These are phyloP conservation scores for Chrysoporthe cubensis DNA, from an alignment of 2,329 filamentous ascomycete species.

Conservation along the genomic window DNA sequence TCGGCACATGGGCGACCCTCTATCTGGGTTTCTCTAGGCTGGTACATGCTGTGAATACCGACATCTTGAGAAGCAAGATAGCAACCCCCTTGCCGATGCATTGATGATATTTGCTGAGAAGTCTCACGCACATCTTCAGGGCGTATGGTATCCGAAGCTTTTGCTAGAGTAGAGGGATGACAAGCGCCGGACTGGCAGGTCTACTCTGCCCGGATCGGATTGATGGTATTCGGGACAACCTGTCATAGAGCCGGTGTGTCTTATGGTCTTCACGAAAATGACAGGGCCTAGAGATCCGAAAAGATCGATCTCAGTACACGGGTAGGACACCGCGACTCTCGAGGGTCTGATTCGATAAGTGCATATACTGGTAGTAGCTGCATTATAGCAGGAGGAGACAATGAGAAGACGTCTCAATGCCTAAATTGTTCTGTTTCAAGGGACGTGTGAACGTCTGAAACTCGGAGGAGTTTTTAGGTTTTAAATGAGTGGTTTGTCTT, in stretches of 20 bases:
- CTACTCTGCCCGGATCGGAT: neutral
- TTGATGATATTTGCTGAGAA: neutral
- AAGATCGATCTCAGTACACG: neutral
- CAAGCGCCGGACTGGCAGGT: neutral
- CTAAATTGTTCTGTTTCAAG: neutral
- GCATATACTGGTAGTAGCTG: neutral
- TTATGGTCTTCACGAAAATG: neutral
- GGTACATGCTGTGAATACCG: neutral
- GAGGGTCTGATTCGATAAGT: neutral
- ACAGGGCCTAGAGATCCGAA: neutral
- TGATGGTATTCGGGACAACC: neutral
- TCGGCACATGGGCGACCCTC: neutral
- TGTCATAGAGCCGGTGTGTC: neutral
- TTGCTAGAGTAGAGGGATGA: neutral
- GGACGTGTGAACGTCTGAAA: no score
- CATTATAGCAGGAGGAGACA: neutral
- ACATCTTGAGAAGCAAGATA: neutral
- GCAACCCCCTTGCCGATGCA: neutral
- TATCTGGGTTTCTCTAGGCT: neutral
- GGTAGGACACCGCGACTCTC: neutral
- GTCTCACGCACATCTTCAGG: neutral
- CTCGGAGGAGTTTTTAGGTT: no score
- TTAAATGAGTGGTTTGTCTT: no score
- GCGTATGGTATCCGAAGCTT: neutral
- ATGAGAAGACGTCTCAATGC: neutral